Base-by-base conservation (phyloP, 345 rosid species). In the Litchi chinensis region DNA sequence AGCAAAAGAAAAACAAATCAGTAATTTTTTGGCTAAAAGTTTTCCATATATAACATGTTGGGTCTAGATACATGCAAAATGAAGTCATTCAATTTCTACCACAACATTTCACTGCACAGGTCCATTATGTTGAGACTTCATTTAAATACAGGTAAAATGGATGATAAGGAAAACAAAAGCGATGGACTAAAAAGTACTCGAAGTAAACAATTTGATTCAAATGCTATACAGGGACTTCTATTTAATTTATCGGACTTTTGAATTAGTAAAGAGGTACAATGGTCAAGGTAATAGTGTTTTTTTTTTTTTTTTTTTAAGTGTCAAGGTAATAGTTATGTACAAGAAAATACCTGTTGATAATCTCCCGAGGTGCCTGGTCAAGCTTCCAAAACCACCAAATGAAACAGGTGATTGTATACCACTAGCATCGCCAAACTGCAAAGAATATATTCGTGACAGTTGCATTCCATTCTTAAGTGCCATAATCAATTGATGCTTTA, bases 321-420 rank as follows among this genome's bases (percentile, higher is more conserved):
- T n/a, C 1, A 48, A 8, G 26, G 70, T 37, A 80, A 24, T 43
- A 12, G 54, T 7, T 6, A 8, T 21, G 18, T 32, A 32, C 2
- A 40, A 68, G 77, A 80, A 77, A 44, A 69, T 89, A 95, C 99
- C 99, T 74, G 79, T 85, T 79, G 99, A 89, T 73, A 95, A 83
- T 85, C 99, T 93, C 37, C 87, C 89, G 28, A 93, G 91, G 78
- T 95, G 98, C 86, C 99, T 90, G 8, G 99, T 92, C 86, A 95
- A 88, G 91, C 99, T 95, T 83, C 97, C 99, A 75, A 95, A 95
- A 82, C 99, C 99, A 15, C 99, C 99, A 76, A 95, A 95, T 50
- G 98, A 95, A 79, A 95, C 99, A 74, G 99, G 99, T 56, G 99
- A 95, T 43, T 95, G 99, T 79, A 95, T 92, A 72, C 99, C 99